phyloP scores from a whole-genome alignment of 371 early-diverging fungal species.

The Mucor lusitanicus region DNA sequence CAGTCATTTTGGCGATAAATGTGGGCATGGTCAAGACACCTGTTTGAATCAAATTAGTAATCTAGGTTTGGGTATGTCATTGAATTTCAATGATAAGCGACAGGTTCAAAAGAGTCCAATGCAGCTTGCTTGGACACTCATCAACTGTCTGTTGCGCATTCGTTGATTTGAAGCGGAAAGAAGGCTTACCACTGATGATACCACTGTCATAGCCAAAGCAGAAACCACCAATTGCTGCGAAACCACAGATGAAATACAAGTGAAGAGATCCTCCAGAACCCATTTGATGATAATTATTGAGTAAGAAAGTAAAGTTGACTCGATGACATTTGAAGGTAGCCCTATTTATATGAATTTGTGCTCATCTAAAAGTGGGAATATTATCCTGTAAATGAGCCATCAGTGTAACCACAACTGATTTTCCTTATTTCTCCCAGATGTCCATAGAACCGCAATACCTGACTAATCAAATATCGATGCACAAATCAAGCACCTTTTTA shows the following conservation, averaged over 20 bases:
- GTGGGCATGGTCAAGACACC: conserved; percentile 46
- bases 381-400: not conserved
- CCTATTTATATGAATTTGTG: not conserved
- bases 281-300: not conserved
- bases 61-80: not conserved
- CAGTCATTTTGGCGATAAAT: conserved; percentile 45
- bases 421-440: not conserved
- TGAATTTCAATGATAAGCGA: not conserved
- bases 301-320: not conserved
- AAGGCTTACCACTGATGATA: conserved; percentile 38
- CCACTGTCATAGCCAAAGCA: conserved; percentile 60
- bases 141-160: not conserved
- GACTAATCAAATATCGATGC: not conserved
- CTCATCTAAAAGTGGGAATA: not conserved
- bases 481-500: too few species aligned
- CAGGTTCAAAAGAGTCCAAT: not conserved
- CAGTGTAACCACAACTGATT: not conserved
- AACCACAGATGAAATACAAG: conserved; percentile 17
- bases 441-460: not conserved
- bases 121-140: not conserved
- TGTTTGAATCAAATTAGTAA: not conserved
- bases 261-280: not conserved
- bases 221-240: conserved; percentile 55
- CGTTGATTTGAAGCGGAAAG: not conserved
- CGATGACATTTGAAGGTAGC: not conserved